Evolutionary conservation across 2,329 filamentous ascomycete species (phyloP).

Genomic region (Aspergillus alliaceus): DNA sequence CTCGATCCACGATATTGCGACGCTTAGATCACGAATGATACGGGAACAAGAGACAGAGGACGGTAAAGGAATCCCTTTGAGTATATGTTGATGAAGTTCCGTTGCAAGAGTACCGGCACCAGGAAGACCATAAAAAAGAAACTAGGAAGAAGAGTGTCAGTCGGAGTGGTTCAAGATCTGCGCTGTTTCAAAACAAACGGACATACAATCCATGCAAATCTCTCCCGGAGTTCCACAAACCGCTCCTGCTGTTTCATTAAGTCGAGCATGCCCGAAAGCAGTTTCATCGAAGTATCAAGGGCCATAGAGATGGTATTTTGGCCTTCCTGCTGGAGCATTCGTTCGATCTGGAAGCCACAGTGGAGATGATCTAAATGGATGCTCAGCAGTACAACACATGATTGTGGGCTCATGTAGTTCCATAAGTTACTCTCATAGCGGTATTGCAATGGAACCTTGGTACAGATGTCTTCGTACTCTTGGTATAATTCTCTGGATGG

Average conservation of each 20-base stretch:
- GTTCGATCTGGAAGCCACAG: constrained; percentile 6
- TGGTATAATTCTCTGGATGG: neutral
- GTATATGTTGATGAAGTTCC: constrained; percentile 1
- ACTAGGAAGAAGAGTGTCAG: neutral
- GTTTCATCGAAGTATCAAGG: constrained; percentile 3
- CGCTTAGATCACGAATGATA: constrained; percentile 3
- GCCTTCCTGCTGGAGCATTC: constrained; percentile 1
- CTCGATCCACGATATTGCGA: constrained; percentile 4
- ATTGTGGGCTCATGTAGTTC: neutral
- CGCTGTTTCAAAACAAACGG: neutral
- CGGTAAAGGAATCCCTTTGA: neutral
- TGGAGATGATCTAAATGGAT: constrained; percentile 4
- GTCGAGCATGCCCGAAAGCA: constrained; percentile 6
- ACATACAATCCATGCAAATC: constrained; percentile 2
- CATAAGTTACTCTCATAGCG: neutral
- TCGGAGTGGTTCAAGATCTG: neutral
- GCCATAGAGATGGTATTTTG: neutral
- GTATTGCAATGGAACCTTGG: neutral
- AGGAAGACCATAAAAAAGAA: constrained; percentile 9
- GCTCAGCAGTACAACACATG: neutral
- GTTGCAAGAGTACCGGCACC: constrained; percentile 8
- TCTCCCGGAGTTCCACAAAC: neutral
- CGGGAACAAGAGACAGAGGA: neutral
- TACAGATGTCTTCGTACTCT: neutral
- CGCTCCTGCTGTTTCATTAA: constrained; percentile 2